Evolutionary conservation across 495 filamentous ascomycete species (phyloP).

Genomic region (Xylaria intraflava): DNA sequence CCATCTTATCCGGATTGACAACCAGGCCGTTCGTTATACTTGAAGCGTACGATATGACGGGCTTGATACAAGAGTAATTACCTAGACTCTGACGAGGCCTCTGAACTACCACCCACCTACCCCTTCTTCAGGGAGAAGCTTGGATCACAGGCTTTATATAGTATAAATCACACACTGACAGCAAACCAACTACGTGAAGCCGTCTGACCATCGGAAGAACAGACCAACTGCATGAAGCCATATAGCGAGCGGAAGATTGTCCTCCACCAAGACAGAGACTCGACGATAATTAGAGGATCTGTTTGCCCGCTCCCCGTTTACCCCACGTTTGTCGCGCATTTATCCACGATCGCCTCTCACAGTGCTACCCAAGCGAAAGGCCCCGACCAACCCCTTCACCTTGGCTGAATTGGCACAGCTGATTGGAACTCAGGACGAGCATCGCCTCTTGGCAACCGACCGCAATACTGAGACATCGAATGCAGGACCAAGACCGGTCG

Average conservation of each 20-base stretch:
- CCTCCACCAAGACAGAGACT: constrained; percentile 4
- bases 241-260: constrained; percentile 7
- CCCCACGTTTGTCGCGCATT: constrained; percentile 12
- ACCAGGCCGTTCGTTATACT: constrained; percentile 1
- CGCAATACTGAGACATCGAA: constrained; percentile 20
- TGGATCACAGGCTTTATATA: constrained; percentile 10
- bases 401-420: constrained; percentile 14
- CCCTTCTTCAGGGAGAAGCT: neutral
- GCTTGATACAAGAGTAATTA: neutral
- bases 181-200: neutral
- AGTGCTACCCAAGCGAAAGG: constrained; percentile 10
- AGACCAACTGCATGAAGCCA: constrained; percentile 1
- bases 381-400: constrained; percentile 23
- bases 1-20: constrained; percentile 27
- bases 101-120: neutral
- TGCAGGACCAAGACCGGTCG: constrained; percentile 28
- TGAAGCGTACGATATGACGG: neutral
- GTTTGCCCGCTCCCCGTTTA: neutral
- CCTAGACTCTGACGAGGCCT: neutral
- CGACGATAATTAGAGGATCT: neutral
- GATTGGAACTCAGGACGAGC: constrained; percentile 6
- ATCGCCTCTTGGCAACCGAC: constrained; percentile 26
- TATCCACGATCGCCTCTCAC: constrained; percentile 14
- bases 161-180: neutral
- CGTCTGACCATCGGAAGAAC: constrained; percentile 2